These are phyloP conservation scores for Neostapfia colusana DNA, from an alignment of 176 grass and related monocot species.

Conservation along the genomic window DNA sequence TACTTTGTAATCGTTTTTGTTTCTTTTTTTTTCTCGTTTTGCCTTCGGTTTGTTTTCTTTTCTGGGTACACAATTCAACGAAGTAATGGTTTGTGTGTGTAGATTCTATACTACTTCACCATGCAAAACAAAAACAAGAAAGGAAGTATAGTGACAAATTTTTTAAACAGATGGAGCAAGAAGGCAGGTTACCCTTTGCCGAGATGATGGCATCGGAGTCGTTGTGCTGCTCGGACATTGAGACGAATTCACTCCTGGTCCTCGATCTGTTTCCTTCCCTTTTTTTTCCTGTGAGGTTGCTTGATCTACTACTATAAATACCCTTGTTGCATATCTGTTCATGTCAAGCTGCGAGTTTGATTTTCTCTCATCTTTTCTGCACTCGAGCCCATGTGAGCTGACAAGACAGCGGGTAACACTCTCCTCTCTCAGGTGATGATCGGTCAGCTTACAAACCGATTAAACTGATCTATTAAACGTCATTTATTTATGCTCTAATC, in stretches of 20 bases:
- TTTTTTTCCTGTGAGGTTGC: not conserved
- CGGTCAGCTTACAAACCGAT: no score
- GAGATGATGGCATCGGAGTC: constrained; percentile 28
- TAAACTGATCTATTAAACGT: no score
- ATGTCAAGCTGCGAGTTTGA: no score
- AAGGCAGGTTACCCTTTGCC: constrained; percentile 41
- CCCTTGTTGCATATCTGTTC: no score
- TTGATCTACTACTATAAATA: no score
- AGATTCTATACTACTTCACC: not conserved
- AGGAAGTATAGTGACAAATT: not conserved
- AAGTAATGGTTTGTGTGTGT: not conserved
- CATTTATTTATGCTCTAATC: no score
- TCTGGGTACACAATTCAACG: not conserved
- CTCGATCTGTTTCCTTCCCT: not conserved
- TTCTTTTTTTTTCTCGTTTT: not conserved
- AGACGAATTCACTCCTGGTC: not conserved
- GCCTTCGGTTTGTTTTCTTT: not conserved
- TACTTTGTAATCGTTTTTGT: no score
- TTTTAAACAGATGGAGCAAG: constrained; percentile 24
- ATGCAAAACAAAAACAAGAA: no score
- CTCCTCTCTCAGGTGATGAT: no score
- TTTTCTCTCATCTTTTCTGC: no score
- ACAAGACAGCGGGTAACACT: no score
- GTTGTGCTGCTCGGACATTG: constrained; percentile 44
- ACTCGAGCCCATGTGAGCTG: not conserved